Base-by-base conservation (phyloP, 208 protist genomes). In the Acanthamoeba castellanii region DNA sequence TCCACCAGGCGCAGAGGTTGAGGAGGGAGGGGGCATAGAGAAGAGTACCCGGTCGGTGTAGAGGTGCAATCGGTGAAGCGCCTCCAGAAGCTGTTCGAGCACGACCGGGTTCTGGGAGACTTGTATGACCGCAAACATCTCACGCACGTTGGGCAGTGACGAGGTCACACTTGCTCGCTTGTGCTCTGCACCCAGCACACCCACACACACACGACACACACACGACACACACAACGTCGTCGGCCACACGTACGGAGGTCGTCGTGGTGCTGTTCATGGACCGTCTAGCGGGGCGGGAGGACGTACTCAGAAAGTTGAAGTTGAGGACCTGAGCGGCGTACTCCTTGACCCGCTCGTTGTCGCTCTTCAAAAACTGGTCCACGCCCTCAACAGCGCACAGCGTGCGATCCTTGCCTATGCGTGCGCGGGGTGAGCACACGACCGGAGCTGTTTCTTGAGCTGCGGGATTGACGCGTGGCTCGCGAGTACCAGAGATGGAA, bases 341-440 rank as follows among this genome's bases (percentile, higher is more conserved):
- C 64, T 92, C 87, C 87, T 50, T 92, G 59, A 68, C 37, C 42
- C 59, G 87, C 61, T 92, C 87, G 47, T 92, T 74, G 9, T 76
- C 87, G 61, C 87, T 59, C 42, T 47, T 16, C 87, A 92, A 14
- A 20, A 55, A 74, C 30, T 25, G 7, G 20, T 25, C n/a, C 4
- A 92, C 37, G 3, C 87, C 87, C 52, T 42, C 27, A 11, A 74
- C 59, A n/a, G 87, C 61, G 32, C 59, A 92, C 22, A 68, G 55
- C 57, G 16, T 27, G 18, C 72, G 72, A 50, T 81, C 72, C 22
- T 81, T 50, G 25, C 47, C 55, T 92, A 50, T 90, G 72, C 30
- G 18, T 66, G 3, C n/a, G 32, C 16, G 32, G n/a, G 13, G 16
- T 68, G 0, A 22, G 47, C n/a, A 45, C 42, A 42, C 76, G 3